Evolutionary conservation across 345 rosid species (phyloP), one percentile per base, ranked within the genome.

Genomic region (Lepidium africanum): DNA sequence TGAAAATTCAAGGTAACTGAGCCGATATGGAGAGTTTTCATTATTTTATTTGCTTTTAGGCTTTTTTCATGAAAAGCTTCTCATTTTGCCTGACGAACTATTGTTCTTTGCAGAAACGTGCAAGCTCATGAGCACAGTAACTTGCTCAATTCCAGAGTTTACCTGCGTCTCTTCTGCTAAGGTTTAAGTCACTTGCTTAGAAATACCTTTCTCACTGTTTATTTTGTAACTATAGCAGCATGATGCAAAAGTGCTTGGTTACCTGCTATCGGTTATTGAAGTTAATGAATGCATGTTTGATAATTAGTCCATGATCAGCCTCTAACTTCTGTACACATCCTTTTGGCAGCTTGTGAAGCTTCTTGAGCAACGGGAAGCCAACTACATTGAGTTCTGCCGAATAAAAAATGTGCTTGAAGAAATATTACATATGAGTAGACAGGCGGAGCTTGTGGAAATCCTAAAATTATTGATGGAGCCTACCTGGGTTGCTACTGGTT

Each of bases 401-500:
- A 88, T 94, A 72, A 90, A 88, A 74, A 75, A 80, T 77, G 89
- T 90, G 5, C 80, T 91, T 67, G 96, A 87, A 78, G 96, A 94
- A 73, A 79, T 91, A 74, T 61, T 91, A 73, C 88, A 82, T 59
- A 86, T 94, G 99, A 56, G 80, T 71, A 67, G 67, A 54, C 84
- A 76, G 66, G 55, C 76, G 10, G 88, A 91, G 71, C 97, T 91
- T 58, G 76, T 27, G 63, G 86, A 81, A 79, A 87, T 93, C 59
- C 79, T 93, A 55, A 79, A 81, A 71, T 77, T 86, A 48, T 72
- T 94, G 77, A 88, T 91, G 92, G 97, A 89, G 65, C 96, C 99
- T 63, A 77, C 97, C 11, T 88, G 95, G 97, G 88, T 85, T 32
- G 91, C 97, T 45, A 91, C 99, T 64, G 99, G 99, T 53, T 83